Percentiles rank a stretch among this genome's conserved stretches.
Evolutionary conservation across 148 eudicot genomes (phyloP).

Genomic region (Vaccinium corymbosum): DNA sequence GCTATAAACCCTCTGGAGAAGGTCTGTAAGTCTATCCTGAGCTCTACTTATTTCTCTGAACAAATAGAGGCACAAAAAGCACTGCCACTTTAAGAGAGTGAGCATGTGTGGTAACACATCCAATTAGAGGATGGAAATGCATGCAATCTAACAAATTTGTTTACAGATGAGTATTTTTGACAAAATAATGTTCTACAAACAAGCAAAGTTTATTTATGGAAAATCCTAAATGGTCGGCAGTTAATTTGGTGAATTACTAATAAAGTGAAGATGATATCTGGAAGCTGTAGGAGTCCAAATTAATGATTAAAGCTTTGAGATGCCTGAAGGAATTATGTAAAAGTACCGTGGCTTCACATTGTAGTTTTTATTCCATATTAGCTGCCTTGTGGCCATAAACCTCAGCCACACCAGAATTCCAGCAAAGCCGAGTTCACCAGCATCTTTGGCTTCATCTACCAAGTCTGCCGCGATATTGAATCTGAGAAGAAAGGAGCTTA

Average conservation of each 20-base stretch:
- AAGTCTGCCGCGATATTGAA: slow-evolving; percentile 96
- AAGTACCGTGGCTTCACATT: slow-evolving; percentile 94
- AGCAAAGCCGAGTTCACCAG: slow-evolving; percentile 91
- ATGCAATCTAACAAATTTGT: slow-evolving; percentile 2
- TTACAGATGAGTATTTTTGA: neutral
- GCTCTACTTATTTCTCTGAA: slow-evolving; percentile 98
- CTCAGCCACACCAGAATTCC: slow-evolving; percentile 99
- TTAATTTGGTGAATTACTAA: neutral
- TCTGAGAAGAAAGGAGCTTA: slow-evolving; percentile 36
- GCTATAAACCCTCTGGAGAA: slow-evolving; percentile 68
- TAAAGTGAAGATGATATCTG: slow-evolving; percentile 1
- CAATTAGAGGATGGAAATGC: neutral
- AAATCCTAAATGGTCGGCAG: slow-evolving; percentile 6
- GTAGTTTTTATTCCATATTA: slow-evolving; percentile 97
- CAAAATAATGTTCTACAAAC: neutral
- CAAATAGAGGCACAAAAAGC: slow-evolving; percentile 2
- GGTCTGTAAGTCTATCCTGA: slow-evolving; percentile 92
- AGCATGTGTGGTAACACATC: neutral
- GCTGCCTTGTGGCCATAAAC: slow-evolving; percentile 98
- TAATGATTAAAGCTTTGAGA: neutral
- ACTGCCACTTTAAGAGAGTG: neutral
- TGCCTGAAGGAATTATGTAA: neutral
- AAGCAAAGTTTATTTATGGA: neutral
- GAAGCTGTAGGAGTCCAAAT: neutral
- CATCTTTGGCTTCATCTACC: slow-evolving; percentile 66